Conservation (phyloP, 2,329 filamentous ascomycete genomes). For the Esteya vermicola region DNA sequence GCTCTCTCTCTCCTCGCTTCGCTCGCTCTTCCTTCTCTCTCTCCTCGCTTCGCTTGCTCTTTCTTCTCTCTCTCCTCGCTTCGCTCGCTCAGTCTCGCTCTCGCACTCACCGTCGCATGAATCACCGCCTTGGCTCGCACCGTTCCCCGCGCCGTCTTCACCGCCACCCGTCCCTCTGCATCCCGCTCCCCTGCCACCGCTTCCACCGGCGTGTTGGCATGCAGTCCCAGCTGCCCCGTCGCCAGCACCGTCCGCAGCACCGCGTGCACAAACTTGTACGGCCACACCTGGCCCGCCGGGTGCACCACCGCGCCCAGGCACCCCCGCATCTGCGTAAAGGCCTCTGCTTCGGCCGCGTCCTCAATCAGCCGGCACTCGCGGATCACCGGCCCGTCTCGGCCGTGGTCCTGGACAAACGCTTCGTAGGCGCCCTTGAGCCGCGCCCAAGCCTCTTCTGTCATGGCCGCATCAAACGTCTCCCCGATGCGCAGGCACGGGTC, state of each 20-base stretch:
- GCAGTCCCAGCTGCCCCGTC: conserved; percentile 41
- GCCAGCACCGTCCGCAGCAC: not conserved
- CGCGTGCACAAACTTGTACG: conserved; percentile 1
- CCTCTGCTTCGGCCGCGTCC: conserved; percentile 1
- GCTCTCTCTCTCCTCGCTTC: too few relatives aligned
- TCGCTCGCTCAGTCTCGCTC: too few relatives aligned
- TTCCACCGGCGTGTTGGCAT: conserved; percentile 56
- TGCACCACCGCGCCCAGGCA: conserved; percentile 1
- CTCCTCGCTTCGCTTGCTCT: too few relatives aligned
- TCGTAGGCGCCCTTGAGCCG: conserved; percentile 1
- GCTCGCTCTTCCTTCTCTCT: too few relatives aligned
- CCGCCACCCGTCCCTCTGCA: conserved; percentile 40
- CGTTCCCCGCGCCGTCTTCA: conserved; percentile 54
- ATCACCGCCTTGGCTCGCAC: conserved; percentile 51
- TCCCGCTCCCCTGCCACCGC: conserved; percentile 14
- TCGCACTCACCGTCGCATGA: conserved; percentile 40
- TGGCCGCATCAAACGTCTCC: conserved; percentile 1
- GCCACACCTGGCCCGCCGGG: conserved; percentile 2
- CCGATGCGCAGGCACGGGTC: not conserved
- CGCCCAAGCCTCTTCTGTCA: conserved; percentile 1
- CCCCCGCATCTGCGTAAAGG: conserved; percentile 2
- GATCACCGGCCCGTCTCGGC: conserved; percentile 1
- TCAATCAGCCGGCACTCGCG: conserved; percentile 1
- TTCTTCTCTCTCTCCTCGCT: too few relatives aligned
- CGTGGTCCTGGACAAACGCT: not conserved